Conservation (phyloP, 1,139 yeast species). For the Yamadazyma friedrichii region DNA sequence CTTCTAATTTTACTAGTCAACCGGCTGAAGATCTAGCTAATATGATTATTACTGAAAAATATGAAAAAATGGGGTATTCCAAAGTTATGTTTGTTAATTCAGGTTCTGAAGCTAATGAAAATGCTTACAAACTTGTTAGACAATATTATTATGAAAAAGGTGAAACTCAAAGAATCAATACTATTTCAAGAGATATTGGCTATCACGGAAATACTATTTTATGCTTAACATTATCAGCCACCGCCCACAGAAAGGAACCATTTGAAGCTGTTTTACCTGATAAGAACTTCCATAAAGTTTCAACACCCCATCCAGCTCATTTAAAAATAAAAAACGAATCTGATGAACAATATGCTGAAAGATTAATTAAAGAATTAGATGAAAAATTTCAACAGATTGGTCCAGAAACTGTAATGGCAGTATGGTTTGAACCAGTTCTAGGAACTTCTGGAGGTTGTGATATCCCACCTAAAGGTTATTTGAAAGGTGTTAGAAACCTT, state of each 20-base stretch:
- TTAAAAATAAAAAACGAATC: constrained; percentile 39
- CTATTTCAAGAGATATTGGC: constrained; percentile 49
- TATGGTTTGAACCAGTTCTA: constrained; percentile 52
- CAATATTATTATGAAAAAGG: constrained; percentile 53
- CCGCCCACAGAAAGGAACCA: constrained; percentile 32
- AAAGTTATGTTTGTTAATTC: constrained; percentile 55
- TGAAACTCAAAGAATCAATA: constrained; percentile 43
- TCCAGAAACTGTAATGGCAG: constrained; percentile 51
- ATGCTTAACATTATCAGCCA: constrained; percentile 47
- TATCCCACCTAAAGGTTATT: constrained; percentile 55
- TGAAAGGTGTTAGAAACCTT: constrained; percentile 49
- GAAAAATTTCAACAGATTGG: constrained; percentile 44
- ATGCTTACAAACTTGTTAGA: constrained; percentile 52
- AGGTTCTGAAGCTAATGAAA: constrained; percentile 60
- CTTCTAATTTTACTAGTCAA: constrained; percentile 37
- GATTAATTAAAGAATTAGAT: constrained; percentile 46
- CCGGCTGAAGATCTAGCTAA: constrained; percentile 48
- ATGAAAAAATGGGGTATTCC: constrained; percentile 34
- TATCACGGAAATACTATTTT: constrained; percentile 61
- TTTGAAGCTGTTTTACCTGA: constrained; percentile 40
- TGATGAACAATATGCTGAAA: constrained; percentile 42
- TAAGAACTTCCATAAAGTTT: constrained; percentile 41
- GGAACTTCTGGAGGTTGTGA: constrained; percentile 58
- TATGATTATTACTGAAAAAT: constrained; percentile 36
- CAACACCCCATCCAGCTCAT: constrained; percentile 43